Evolutionary conservation across 805 yeast genomes (phyloP).

Genomic region (Starmerella apicola): DNA sequence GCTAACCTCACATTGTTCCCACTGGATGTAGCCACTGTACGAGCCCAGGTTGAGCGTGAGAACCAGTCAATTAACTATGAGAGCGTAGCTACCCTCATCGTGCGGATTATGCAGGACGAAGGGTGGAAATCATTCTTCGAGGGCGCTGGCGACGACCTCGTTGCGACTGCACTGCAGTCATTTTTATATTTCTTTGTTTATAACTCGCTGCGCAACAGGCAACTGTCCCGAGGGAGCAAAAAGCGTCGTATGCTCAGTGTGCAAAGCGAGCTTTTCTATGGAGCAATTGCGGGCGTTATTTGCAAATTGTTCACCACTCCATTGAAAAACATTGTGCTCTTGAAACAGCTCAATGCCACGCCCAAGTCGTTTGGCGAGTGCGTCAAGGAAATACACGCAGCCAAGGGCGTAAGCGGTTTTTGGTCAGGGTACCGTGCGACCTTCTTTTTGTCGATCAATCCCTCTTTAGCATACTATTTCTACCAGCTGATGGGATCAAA

Average conservation of each 20-base stretch:
- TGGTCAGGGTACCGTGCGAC: slow-evolving; percentile 28
- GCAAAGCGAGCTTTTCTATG: slow-evolving; percentile 24
- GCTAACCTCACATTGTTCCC: slow-evolving; percentile 25
- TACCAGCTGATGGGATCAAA: slow-evolving; percentile 23
- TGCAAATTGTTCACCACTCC: slow-evolving; percentile 26
- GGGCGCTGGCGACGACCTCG: slow-evolving; percentile 47
- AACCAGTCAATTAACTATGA: not conserved
- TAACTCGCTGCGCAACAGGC: slow-evolving; percentile 22
- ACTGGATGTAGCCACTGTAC: slow-evolving; percentile 25
- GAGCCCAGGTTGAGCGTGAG: slow-evolving; percentile 25
- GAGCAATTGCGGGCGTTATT: slow-evolving; percentile 26
- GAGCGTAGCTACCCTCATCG: slow-evolving; percentile 64
- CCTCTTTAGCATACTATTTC: slow-evolving; percentile 28
- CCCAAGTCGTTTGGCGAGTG: slow-evolving; percentile 7
- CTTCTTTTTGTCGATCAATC: slow-evolving; percentile 24
- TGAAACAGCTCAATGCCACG: slow-evolving; percentile 22
- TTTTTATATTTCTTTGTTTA: slow-evolving; percentile 27
- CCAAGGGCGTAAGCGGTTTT: slow-evolving; percentile 25
- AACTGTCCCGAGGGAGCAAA: slow-evolving; percentile 17
- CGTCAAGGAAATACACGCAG: slow-evolving; percentile 21
- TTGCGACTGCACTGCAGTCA: slow-evolving; percentile 25
- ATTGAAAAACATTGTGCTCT: slow-evolving; percentile 24
- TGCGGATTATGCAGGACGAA: slow-evolving; percentile 54
- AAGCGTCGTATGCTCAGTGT: slow-evolving; percentile 24
- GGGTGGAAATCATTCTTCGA: slow-evolving; percentile 65